Conservation (phyloP, 495 filamentous ascomycete genomes). For the Aspergillus sparsus region DNA sequence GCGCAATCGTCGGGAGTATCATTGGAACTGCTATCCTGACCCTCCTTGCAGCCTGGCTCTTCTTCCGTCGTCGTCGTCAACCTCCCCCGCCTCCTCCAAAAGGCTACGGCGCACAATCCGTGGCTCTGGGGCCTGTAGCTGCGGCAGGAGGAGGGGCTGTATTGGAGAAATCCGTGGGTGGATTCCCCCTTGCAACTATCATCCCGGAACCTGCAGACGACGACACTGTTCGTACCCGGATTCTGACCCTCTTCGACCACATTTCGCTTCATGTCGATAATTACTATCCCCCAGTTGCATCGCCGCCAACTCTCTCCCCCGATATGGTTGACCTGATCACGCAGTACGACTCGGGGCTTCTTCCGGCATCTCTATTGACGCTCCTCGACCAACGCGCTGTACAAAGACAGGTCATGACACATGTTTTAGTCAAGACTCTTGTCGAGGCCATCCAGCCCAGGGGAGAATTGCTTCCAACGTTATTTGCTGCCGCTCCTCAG, state of each 20-base stretch:
- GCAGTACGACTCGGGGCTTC: conserved; percentile 24
- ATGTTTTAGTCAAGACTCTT: conserved; percentile 22
- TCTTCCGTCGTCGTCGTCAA: conserved; percentile 26
- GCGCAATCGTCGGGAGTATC: conserved; percentile 33
- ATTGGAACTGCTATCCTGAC: conserved; percentile 32
- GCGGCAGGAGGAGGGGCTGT: background rate
- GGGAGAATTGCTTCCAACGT: conserved; percentile 22
- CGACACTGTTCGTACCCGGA: conserved; percentile 14
- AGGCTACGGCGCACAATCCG: background rate
- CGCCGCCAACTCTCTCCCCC: background rate
- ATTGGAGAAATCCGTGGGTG: background rate
- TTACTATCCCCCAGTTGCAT: conserved; percentile 24
- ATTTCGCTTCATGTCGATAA: conserved; percentile 34
- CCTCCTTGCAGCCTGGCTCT: conserved; percentile 27
- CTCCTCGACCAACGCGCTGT: conserved; percentile 20
- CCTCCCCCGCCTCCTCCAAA: conserved; percentile 2
- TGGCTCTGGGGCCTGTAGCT: background rate
- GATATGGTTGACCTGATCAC: conserved; percentile 9
- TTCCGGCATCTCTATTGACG: conserved; percentile 15
- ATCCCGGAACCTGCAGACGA: conserved; percentile 32
- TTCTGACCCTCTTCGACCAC: conserved; percentile 33
- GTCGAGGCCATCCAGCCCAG: conserved; percentile 24
- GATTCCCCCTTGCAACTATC: background rate
- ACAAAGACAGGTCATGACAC: conserved; percentile 26
- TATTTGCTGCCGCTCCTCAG: conserved; percentile 11